Percentiles rank a stretch among this genome's conserved stretches.
These are phyloP conservation scores for Posidonia oceanica DNA, from an alignment of 116 monocot genomes.

Conservation along the genomic window DNA sequence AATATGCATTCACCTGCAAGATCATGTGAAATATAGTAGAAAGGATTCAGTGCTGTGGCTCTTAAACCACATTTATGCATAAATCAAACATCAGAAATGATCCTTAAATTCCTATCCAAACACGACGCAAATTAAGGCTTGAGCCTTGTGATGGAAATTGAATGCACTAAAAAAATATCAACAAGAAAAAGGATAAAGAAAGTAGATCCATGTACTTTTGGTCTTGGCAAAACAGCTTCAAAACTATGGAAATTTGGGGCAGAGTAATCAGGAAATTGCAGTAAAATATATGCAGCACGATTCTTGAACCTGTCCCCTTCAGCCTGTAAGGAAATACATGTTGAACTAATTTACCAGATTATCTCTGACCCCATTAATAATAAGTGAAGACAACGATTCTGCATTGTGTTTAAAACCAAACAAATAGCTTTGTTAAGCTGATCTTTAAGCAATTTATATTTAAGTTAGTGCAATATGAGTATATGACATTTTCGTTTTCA, in stretches of 20 bases:
- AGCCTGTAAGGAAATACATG: conserved; percentile 30
- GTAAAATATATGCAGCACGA: conserved; percentile 69
- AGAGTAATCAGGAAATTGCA: conserved; percentile 65
- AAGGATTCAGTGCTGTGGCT: background rate
- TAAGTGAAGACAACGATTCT: background rate
- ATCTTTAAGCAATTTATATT: too few relatives aligned
- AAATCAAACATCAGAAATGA: background rate
- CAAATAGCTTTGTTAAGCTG: too few relatives aligned
- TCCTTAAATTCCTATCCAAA: background rate
- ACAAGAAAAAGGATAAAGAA: background rate
- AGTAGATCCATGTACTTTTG: conserved; percentile 31
- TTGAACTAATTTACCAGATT: background rate
- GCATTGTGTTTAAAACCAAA: background rate
- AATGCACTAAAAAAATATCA: too few relatives aligned
- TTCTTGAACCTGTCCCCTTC: conserved; percentile 60
- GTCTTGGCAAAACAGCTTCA: conserved; percentile 77
- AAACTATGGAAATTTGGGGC: conserved; percentile 68
- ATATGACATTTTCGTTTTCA: too few relatives aligned
- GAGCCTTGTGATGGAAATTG: background rate
- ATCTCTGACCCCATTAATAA: background rate
- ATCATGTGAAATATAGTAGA: background rate
- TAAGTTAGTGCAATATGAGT: too few relatives aligned
- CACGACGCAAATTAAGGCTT: background rate
- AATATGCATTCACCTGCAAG: conserved; percentile 67
- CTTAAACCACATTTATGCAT: too few relatives aligned